phyloP scores from a whole-genome alignment of 306 rosid species.

The barrel medic (Medicago truncatula) region MtrunA17r5.0-ANR NC_053047.1:36133001-36133500 shows the following conservation, averaged over 20 bases:
- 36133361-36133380: conserved; percentile 94
- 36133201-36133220: too few relatives aligned
- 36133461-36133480: conserved; percentile 90
- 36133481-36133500: conserved; percentile 88
- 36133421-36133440: conserved; percentile 89
- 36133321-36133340: conserved; percentile 61
- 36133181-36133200: too few relatives aligned
- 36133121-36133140: neutral
- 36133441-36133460: conserved; percentile 69
- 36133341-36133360: conserved; percentile 75
- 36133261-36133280: neutral
- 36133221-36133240: too few relatives aligned
- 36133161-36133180: too few relatives aligned
- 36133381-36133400: conserved; percentile 94
- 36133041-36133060: conserved; percentile 49
- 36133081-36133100: conserved; percentile 2
- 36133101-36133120: neutral
- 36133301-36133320: neutral
- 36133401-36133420: conserved; percentile 83
- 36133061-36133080: conserved; percentile 56
- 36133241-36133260: neutral
- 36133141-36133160: neutral
- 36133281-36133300: neutral
- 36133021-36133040: conserved; percentile 59
- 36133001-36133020: conserved; percentile 41